Evolutionary conservation across 768 basidiomycete species (phyloP), one percentile per base, ranked within the genome.

Genomic region (Pleurotus giganteus): DNA sequence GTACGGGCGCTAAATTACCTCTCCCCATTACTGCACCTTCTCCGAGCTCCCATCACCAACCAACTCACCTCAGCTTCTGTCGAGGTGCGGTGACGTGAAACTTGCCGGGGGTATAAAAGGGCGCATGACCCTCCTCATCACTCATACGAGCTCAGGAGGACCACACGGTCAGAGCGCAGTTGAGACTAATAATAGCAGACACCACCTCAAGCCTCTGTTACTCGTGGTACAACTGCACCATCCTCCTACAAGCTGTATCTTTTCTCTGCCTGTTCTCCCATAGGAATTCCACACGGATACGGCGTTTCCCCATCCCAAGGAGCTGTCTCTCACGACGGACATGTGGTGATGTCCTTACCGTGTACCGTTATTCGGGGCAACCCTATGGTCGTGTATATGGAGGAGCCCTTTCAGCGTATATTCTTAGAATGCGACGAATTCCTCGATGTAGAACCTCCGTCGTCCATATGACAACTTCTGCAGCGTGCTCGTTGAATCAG

Each of bases 361-460:
- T 8, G 32, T 24, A 51, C 12, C 31, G 27, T 6, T 12, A 19
- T 37, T 15, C 19, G 21, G 29, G 12, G 17, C n/a, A n/a, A 4
- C 49, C 49, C 49, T 51, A 51, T 51, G 49, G 19, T 23, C 34
- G 31, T 1, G 31, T n/a, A 51, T 15, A 23, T 19, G 49, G 21
- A 37, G 6, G 8, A 11, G 3, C 23, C 12, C 6, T 7, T 27
- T 37, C 17, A 1, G 17, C 1, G 49, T 23, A 23, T 51, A 51
- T 37, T 37, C 19, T 19, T 37, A 39, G 34, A 26, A 51, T 17
- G 31, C 12, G 12, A 39, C 4, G 12, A 11, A 29, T 51, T 39
- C 23, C 34, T 36, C 49, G 31, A 26, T 23, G n/a, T 4, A 51
- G 49, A 51, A 51, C 49, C 49, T 19, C 49, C 13, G 23, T 34